Base-by-base conservation (phyloP, 495 filamentous ascomycete genomes). In the Aspergillus mulundensis region DNA sequence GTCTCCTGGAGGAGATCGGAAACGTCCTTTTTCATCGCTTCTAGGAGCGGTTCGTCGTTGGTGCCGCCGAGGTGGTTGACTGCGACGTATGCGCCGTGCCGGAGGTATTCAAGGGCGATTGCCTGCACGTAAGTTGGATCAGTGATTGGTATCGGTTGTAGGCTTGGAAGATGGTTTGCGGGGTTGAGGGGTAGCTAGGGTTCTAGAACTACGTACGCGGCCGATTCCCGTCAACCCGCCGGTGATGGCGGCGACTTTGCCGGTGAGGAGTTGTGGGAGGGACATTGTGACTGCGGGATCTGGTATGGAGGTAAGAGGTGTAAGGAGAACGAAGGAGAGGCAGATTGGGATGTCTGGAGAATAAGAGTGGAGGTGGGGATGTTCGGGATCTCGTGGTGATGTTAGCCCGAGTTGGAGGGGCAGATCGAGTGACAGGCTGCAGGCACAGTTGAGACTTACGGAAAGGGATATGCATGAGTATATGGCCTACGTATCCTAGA, bases 201-300 rank as follows among this genome's bases (percentile, higher is more conserved):
- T 44, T 14, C 15, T 20, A 12, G 38, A 38, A 21, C n/a, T 50
- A 40, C 59, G 12, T 69, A 75, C 73, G 28, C 87, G 79, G 43
- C 88, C 88, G 60, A 91, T 91, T 52, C 88, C 88, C 1, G 87
- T 89, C 1, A 86, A 81, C 40, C 85, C 86, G 58, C 88, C 88
- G 5, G 88, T 90, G 58, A 91, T 85, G 66, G 87, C 86, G 66
- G 86, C 85, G 3, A 84, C 84, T 64, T 89, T 90, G 69, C 78
- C 79, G 53, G 72, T 69, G 39, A 92, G 78, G 57, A 64, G 65
- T n/a, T 61, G 58, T 7, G 61, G 58, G 30, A 64, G 55, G 14
- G 58, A 50, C 73, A 75, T 74, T 58, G 40, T 57, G 46, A 21
- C 25, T 32, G 11, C 4, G 19, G 8, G 21, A 18, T 15, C 14